Evolutionary conservation across 257 asterid species (phyloP).

Genomic region (Rauvolfia tetraphylla): DNA sequence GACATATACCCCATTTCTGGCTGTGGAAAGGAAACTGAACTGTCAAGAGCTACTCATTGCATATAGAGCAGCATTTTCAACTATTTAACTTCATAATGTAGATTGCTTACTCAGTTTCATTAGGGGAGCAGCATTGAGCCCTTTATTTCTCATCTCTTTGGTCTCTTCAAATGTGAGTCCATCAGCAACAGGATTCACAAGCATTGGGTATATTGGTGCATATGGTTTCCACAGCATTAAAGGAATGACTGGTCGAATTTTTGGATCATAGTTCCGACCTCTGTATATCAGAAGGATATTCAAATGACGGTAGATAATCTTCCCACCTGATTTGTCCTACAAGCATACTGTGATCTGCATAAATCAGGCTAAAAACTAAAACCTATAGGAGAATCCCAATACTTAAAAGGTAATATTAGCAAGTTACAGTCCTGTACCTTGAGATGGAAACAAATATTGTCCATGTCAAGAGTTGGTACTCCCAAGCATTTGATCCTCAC

Average conservation of each 20-base stretch:
- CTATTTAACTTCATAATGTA: neutral
- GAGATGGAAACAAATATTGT: constrained; percentile 79
- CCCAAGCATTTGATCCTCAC: constrained; percentile 88
- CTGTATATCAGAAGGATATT: constrained; percentile 62
- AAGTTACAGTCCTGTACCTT: constrained; percentile 51
- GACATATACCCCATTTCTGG: constrained; percentile 86
- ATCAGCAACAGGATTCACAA: constrained; percentile 78
- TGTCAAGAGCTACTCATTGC: constrained; percentile 7
- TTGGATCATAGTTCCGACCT: constrained; percentile 72
- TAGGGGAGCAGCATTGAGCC: constrained; percentile 67
- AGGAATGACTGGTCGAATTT: constrained; percentile 50
- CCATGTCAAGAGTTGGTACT: constrained; percentile 92
- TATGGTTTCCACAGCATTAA: constrained; percentile 77
- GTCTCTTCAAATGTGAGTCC: constrained; percentile 85
- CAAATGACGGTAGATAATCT: constrained; percentile 59
- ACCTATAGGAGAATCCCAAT: neutral
- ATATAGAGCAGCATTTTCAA: neutral
- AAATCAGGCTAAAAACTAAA: constrained; percentile 25
- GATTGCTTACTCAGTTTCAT: constrained; percentile 67
- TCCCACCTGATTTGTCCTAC: constrained; percentile 84
- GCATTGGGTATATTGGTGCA: constrained; percentile 83
- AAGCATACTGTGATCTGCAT: constrained; percentile 45
- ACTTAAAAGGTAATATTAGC: neutral
- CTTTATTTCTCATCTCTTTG: constrained; percentile 66
- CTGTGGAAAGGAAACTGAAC: constrained; percentile 34